Base-by-base conservation (phyloP, 306 rosid species). In the Argentina anserina region DNA sequence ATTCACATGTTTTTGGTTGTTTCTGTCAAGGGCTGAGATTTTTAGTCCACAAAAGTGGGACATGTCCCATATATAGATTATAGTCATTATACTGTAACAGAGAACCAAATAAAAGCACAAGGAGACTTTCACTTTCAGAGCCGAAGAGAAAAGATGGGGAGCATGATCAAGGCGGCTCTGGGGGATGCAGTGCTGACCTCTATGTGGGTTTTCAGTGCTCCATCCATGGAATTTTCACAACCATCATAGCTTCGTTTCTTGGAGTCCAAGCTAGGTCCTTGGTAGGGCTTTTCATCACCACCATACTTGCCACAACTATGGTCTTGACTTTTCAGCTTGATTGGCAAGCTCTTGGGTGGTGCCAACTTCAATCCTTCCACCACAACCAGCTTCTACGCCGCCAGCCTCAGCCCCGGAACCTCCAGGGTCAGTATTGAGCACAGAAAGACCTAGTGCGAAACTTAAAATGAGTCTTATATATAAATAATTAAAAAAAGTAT, bases 181-280 rank as follows among this genome's bases (percentile, higher is more conserved):
- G 88, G 83, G 64, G 89, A 86, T 70, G 86, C 88, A 37, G 63
- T 80, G n/a, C 55, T 88, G 75, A 86, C 93, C 10, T 86, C 83
- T 9, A 41, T 82, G 55, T 88, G 90, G 92, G 77, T 87, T 26
- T 82, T 85, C 85, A 26, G 74, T 18, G 47, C 75, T 40, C 85
- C 89, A 47, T 46, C 78, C 5, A 67, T 79, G 18, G 77, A 20
- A 67, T 87, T n/a, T 67, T 84, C 17, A 66, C 86, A 6, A 7
- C 73, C 2, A 53, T 80, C 74, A 71, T 80, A 20, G 33, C 90
- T 1, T 6, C 75, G 3, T 71, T 72, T 34, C 77, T 87, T 28
- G 82, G 87, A 1, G 49, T 83, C 34, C 75, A 83, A 46, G 76
- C 86, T 0, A 3, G 60, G 28, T 72, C 89, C 58, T 62, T 75